Conservation (phyloP, 2,329 filamentous ascomycete genomes). For the Chrysoporthe cubensis region DNA sequence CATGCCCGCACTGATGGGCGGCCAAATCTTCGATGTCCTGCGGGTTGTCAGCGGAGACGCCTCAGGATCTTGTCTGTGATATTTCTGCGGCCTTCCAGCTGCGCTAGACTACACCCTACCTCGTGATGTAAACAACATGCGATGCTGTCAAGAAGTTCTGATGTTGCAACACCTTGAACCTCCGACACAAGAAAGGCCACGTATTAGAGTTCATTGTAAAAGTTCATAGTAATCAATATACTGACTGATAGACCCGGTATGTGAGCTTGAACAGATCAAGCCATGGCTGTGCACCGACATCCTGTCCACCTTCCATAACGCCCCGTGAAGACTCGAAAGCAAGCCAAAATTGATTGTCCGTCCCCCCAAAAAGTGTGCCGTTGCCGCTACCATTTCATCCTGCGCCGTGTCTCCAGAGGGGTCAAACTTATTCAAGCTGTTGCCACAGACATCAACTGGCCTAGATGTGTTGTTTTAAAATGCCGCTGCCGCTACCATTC, state of each 20-base stretch:
- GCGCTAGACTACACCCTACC: not conserved
- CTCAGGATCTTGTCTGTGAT: not conserved
- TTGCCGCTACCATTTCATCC: not conserved
- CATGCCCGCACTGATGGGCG: too few relatives aligned
- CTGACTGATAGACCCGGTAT: not conserved
- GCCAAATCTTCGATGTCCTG: too few relatives aligned
- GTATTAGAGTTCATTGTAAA: not conserved
- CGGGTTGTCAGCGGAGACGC: not conserved
- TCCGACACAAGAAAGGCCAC: not conserved
- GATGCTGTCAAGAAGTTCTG: not conserved
- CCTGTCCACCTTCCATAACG: not conserved
- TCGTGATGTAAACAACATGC: not conserved
- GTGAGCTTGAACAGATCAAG: not conserved
- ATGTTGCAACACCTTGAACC: not conserved
- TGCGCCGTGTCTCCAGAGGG: not conserved
- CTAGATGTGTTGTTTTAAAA: not conserved
- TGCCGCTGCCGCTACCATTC: not conserved
- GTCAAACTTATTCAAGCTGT: not conserved
- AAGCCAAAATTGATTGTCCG: not conserved
- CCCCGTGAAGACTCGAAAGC: not conserved
- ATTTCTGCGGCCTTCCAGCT: not conserved
- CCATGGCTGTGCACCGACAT: conserved; percentile 1
- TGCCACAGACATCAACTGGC: not conserved
- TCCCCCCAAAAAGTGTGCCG: not conserved
- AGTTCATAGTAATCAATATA: not conserved